Evolutionary conservation across 1,139 yeast genomes (phyloP), one percentile per base, ranked within the genome.

Genomic region (Candida frijolesensis): DNA sequence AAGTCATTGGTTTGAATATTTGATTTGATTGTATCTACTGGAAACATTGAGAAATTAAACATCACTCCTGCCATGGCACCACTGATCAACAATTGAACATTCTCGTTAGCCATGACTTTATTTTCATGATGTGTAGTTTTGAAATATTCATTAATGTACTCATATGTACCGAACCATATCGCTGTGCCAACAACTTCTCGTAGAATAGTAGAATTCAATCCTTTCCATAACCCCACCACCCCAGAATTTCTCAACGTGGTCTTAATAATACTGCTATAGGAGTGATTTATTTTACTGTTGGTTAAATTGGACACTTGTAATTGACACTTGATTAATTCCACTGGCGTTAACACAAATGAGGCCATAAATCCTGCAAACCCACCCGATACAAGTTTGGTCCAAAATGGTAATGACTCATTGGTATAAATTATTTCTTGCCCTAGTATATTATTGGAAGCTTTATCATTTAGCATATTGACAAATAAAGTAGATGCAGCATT

Each of bases 131-230:
- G 44, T 1, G 58, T 52, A 4, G 27, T 37, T 50, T 73, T 71
- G 47, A 85, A 72, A 29, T 65, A 58, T 4, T 66, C 66, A 40
- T 78, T 72, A 40, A 82, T 70, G 46, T 76, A 70, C 63, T 90
- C 97, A 64, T 90, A 90, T 33, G 94, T 82, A 0, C 96, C 95
- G 69, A 92, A 92, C 97, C 97, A 92, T 2, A 94, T 84, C 3
- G 96, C 89, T 1, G 97, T 89, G 6, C 98, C 98, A 25, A 91
- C 85, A 37, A 89, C 79, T 66, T 92, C 98, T 60, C 98, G 78
- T 2, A 89, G 57, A 50, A 90, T 70, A 0, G 98, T 92, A n/a
- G 96, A 86, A 0, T 84, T 74, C 57, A 91, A 91, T 1, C 98
- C 98, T 54, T 82, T 82, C 97, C 97, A 92, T 39, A 76, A 63